Conservation (phyloP, 352 stramenopile genomes). For the Globisporangium ultimum region DNA sequence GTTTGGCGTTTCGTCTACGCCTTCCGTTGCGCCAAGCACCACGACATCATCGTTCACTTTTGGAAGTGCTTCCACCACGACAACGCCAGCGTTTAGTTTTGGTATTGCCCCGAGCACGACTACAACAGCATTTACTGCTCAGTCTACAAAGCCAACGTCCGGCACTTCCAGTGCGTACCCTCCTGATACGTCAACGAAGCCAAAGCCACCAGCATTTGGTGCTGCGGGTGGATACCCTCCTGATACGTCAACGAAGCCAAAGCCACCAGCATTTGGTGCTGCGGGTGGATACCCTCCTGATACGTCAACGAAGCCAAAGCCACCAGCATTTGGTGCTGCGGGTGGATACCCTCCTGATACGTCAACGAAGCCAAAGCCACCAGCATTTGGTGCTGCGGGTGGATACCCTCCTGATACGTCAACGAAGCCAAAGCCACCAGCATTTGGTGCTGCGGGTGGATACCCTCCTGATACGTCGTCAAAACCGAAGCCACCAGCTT, state of each 20-base stretch:
- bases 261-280: constrained; percentile 2
- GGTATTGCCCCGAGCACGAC: too few species aligned
- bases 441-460: constrained; percentile 13
- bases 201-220: constrained; percentile 7
- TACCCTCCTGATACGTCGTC: constrained; percentile 15
- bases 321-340: constrained; percentile 1
- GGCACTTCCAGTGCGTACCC: too few species aligned
- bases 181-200: constrained; percentile 6
- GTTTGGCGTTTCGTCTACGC: too few species aligned
- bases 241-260: constrained; percentile 28
- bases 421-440: constrained; percentile 28
- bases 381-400: constrained; percentile 19
- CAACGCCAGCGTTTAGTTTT: too few species aligned
- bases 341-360: constrained; percentile 39
- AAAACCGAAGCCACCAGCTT: constrained; percentile 4
- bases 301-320: constrained; percentile 14
- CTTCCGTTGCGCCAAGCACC: too few species aligned
- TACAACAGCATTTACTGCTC: too few species aligned
- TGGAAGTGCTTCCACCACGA: too few species aligned
- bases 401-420: constrained; percentile 40
- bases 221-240: constrained; percentile 27
- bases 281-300: too few species aligned
- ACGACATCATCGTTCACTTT: too few species aligned
- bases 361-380: constrained; percentile 25
- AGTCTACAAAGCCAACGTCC: too few species aligned